These are phyloP conservation scores for Citrus mangshanensis DNA, from an alignment of 345 rosid species.

Conservation along the genomic window DNA sequence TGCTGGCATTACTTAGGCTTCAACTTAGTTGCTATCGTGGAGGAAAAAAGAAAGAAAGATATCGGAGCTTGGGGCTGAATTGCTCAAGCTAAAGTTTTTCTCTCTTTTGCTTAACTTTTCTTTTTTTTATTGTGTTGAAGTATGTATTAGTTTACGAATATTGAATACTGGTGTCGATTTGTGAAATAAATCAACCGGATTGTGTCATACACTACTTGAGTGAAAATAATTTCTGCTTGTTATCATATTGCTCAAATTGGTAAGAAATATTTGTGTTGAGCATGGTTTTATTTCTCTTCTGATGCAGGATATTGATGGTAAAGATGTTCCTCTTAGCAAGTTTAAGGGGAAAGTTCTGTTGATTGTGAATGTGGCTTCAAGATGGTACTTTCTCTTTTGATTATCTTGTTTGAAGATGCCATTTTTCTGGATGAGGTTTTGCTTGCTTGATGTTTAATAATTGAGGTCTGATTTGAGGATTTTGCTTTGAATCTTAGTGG, in stretches of 20 bases:
- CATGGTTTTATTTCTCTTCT: background rate
- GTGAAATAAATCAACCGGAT: background rate
- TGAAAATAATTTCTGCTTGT: background rate
- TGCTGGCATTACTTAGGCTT: background rate
- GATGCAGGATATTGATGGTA: conserved; percentile 82
- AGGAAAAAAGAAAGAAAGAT: background rate
- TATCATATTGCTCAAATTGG: background rate
- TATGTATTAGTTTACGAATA: background rate
- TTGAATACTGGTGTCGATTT: background rate
- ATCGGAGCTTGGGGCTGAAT: background rate
- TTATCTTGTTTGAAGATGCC: conserved; percentile 1
- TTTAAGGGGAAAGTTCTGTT: conserved; percentile 84
- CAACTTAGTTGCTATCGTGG: background rate
- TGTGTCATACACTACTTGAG: background rate
- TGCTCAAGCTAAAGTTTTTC: background rate
- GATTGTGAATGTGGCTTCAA: conserved; percentile 95
- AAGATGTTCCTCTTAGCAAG: conserved; percentile 67
- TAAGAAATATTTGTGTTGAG: background rate
- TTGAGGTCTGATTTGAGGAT: conserved; percentile 15
- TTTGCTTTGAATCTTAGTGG: conserved; percentile 54
- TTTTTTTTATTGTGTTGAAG: background rate
- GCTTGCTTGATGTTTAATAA: background rate
- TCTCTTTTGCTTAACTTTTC: background rate
- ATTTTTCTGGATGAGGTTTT: background rate
- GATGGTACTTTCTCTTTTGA: conserved; percentile 45